These are phyloP conservation scores for Clavulina sp. DNA, from an alignment of 768 basidiomycete genomes.

Conservation along the genomic window DNA sequence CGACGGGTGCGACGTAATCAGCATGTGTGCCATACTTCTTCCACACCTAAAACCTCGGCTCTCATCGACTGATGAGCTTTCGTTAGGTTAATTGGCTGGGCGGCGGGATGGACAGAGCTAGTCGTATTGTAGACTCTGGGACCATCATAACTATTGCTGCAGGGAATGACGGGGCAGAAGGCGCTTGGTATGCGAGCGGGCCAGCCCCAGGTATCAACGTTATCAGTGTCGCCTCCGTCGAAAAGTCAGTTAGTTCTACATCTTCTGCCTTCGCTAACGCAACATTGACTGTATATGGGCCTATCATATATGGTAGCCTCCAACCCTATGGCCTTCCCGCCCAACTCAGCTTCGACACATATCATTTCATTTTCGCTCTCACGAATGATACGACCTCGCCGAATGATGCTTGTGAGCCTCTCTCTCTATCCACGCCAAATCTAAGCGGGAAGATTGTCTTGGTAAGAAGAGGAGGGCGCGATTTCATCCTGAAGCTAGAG, in stretches of 20 bases:
- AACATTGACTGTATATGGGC: background rate
- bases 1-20: constrained; percentile 8
- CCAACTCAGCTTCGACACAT: constrained; percentile 14
- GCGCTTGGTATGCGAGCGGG: constrained; percentile 20
- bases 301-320: background rate
- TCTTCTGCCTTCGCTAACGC: background rate
- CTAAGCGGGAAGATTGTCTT: constrained; percentile 19
- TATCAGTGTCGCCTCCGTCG: constrained; percentile 18
- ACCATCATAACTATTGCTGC: constrained; percentile 31
- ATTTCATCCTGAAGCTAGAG: constrained; percentile 16
- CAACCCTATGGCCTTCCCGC: constrained; percentile 7
- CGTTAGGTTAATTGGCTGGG: no score
- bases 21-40: background rate
- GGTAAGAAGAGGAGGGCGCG: constrained; percentile 21
- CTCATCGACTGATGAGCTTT: constrained; percentile 37
- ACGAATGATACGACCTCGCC: constrained; percentile 15
- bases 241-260: constrained; percentile 1
- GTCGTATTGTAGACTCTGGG: constrained; percentile 37
- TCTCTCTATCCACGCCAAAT: constrained; percentile 18
- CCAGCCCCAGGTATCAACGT: constrained; percentile 19
- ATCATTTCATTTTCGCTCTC: constrained; percentile 20
- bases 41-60: constrained; percentile 41
- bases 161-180: constrained; percentile 21
- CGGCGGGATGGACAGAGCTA: no score
- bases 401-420: constrained; percentile 19